Percentiles rank a stretch among this genome's conserved stretches.
phyloP scores from a whole-genome alignment of 371 early-diverging fungal species.

The Pancytospora philotis region DNA sequence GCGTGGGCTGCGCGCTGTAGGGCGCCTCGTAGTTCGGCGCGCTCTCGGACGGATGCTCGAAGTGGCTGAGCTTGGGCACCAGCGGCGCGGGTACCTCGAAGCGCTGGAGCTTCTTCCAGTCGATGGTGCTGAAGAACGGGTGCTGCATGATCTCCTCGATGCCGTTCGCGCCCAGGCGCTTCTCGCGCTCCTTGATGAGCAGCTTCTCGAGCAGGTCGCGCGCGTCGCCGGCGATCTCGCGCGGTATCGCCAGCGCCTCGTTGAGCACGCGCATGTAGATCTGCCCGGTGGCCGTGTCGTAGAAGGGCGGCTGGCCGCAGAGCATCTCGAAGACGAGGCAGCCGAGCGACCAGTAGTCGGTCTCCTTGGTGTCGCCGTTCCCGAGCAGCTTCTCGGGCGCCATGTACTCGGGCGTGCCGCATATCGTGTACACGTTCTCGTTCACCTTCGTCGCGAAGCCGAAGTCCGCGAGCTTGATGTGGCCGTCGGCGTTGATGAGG shows the following conservation, averaged over 20 bases:
- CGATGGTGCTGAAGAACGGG: constrained; percentile 69
- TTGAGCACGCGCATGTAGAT: constrained; percentile 53
- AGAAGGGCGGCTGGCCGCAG: constrained; percentile 76
- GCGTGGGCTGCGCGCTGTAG: not conserved
- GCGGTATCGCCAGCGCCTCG: constrained; percentile 61
- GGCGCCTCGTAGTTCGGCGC: not conserved
- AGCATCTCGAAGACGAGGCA: constrained; percentile 88
- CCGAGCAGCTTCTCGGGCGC: constrained; percentile 90
- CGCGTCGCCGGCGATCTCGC: constrained; percentile 72
- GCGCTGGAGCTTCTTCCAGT: constrained; percentile 73
- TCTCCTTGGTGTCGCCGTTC: constrained; percentile 80
- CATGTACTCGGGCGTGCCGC: constrained; percentile 93
- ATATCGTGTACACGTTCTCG: constrained; percentile 64
- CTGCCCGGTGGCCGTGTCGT: constrained; percentile 46
- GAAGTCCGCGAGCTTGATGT: constrained; percentile 94
- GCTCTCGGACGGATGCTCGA: not conserved
- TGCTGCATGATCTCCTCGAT: constrained; percentile 68
- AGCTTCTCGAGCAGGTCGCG: constrained; percentile 58
- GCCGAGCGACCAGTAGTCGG: constrained; percentile 90
- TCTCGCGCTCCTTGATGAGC: constrained; percentile 66
- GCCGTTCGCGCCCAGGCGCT: constrained; percentile 66
- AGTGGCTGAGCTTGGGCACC: constrained; percentile 63
- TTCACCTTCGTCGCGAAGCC: constrained; percentile 90
- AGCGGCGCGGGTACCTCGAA: constrained; percentile 70
- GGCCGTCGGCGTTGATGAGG: constrained; percentile 74